phyloP scores from a whole-genome alignment of 2,329 filamentous ascomycete genomes.

The Cercospora beticola region DNA sequence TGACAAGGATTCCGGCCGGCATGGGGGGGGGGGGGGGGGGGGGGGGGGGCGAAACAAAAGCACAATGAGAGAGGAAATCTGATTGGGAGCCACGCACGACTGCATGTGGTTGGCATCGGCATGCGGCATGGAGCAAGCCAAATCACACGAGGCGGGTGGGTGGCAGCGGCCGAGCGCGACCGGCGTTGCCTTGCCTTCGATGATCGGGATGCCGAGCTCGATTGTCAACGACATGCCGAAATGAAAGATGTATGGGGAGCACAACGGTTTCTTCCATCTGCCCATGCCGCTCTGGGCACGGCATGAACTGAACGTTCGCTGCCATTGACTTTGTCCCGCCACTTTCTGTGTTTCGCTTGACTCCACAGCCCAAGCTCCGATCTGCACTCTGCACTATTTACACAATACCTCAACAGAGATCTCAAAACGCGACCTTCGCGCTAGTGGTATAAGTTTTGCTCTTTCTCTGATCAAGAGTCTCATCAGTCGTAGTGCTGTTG shows the following conservation, averaged over 20 bases:
- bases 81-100: background rate
- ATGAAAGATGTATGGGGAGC: background rate
- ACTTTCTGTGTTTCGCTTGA: background rate
- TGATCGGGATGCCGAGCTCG: background rate
- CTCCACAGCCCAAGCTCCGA: background rate
- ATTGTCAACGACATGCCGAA: background rate
- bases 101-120: background rate
- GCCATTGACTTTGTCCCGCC: background rate
- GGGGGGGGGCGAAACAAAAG: background rate
- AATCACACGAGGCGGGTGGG: background rate
- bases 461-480: conserved; percentile 7
- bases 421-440: background rate
- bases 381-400: background rate
- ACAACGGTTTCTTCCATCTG: background rate
- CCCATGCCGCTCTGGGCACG: background rate
- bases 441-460: background rate
- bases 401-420: background rate
- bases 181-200: background rate
- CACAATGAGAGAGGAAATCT: background rate
- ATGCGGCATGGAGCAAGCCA: background rate
- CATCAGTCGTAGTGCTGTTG: conserved; percentile 23
- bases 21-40: background rate
- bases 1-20: background rate
- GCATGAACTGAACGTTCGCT: background rate
- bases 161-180: background rate